A percentile compares a stretch with the other conserved stretches of the same genome.
Conservation (phyloP, 768 basidiomycete species). For the Wakefieldia striispora region DNA sequence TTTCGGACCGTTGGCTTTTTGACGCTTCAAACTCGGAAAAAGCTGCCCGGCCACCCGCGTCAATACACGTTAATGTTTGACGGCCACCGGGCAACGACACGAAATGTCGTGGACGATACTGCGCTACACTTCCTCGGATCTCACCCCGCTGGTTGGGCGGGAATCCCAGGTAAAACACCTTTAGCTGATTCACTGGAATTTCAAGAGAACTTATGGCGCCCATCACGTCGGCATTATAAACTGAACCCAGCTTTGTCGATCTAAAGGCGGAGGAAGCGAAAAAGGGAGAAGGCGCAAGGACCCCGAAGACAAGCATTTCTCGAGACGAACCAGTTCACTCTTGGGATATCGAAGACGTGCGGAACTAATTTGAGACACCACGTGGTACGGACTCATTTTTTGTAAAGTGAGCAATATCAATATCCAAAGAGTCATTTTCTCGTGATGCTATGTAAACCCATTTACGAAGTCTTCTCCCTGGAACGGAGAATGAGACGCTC, state of each 20-base stretch:
- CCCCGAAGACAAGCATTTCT: conserved; percentile 19
- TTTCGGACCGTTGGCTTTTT: conserved; percentile 5
- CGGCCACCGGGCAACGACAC: conserved; percentile 12
- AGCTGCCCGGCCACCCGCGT: conserved; percentile 16
- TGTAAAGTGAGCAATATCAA: conserved; percentile 1
- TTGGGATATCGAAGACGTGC: not conserved
- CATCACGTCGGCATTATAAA: conserved; percentile 18
- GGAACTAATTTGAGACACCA: conserved; percentile 9
- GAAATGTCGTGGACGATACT: not conserved
- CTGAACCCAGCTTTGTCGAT: conserved; percentile 15
- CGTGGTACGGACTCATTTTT: conserved; percentile 14
- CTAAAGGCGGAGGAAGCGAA: conserved; percentile 8
- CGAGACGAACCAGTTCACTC: conserved; percentile 23
- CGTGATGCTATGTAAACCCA: conserved; percentile 7
- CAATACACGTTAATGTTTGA: not conserved
- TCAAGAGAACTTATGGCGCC: conserved; percentile 4
- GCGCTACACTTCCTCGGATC: conserved; percentile 23
- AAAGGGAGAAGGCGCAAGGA: conserved; percentile 13
- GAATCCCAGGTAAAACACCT: conserved; percentile 11
- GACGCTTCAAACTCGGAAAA: conserved; percentile 6
- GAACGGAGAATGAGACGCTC: conserved; percentile 21
- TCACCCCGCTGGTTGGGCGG: conserved; percentile 1
- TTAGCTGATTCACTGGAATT: conserved; percentile 7
- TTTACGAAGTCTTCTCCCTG: conserved; percentile 8
- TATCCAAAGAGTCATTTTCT: not conserved